Conservation (phyloP, 2,329 filamentous ascomycete genomes). For the Scortechinia acanthostroma region DNA sequence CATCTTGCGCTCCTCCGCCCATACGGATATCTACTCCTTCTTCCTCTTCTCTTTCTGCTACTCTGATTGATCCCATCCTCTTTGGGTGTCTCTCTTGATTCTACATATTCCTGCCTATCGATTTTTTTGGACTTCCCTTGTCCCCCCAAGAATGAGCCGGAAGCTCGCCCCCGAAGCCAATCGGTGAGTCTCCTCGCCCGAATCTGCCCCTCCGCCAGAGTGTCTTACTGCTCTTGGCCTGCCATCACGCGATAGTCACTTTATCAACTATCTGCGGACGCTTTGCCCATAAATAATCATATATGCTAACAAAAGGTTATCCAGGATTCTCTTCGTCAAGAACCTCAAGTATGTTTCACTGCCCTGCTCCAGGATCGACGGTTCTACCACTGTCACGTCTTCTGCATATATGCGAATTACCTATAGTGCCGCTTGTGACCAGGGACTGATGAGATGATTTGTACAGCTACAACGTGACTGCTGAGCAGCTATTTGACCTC, state of each 20-base stretch:
- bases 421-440: too few species aligned
- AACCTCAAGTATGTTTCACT: slow-evolving; percentile 74
- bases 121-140: slow-evolving; percentile 5
- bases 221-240: too few species aligned
- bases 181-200: background rate
- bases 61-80: slow-evolving; percentile 6
- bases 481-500: slow-evolving; percentile 95
- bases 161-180: slow-evolving; percentile 2
- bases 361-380: too few species aligned
- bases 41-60: slow-evolving; percentile 6
- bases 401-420: too few species aligned
- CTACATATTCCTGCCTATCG: slow-evolving; percentile 8
- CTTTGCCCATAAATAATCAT: too few species aligned
- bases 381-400: slow-evolving; percentile 6
- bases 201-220: too few species aligned
- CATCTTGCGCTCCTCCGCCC: slow-evolving; percentile 11
- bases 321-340: slow-evolving; percentile 99
- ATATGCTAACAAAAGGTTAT: too few species aligned
- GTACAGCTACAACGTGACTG: slow-evolving; percentile 90
- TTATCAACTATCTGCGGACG: too few species aligned
- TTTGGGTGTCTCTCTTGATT: slow-evolving; percentile 10
- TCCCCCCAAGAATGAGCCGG: slow-evolving; percentile 27
- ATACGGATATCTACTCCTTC: slow-evolving; percentile 3
- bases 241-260: too few species aligned
- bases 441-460: too few species aligned